phyloP scores from a whole-genome alignment of 2,329 filamentous ascomycete species.

The Botrytis fragariae region DNA sequence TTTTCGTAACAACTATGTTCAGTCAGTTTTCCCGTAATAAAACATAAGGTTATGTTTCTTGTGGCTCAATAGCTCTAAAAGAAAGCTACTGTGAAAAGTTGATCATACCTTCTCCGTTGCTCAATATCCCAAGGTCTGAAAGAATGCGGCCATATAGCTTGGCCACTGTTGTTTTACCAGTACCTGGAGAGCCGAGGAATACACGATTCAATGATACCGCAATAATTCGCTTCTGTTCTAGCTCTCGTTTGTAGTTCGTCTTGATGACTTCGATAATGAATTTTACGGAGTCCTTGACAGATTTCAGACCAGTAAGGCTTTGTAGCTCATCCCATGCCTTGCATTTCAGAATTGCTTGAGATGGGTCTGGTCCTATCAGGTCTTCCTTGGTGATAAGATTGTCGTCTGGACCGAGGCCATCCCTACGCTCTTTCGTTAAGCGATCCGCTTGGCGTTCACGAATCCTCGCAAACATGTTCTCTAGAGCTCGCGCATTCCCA shows the following conservation, averaged over 20 bases:
- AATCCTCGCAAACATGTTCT: conserved; percentile 59
- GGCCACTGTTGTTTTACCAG: conserved; percentile 73
- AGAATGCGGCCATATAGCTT: conserved; percentile 70
- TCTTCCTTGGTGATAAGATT: conserved; percentile 63
- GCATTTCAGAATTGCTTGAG: conserved; percentile 49
- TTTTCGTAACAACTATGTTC: conserved; percentile 62
- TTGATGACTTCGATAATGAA: conserved; percentile 59
- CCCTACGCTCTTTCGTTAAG: conserved; percentile 47
- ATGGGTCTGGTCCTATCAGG: conserved; percentile 67
- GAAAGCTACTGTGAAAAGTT: too few species aligned
- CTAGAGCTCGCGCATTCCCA: conserved; percentile 67
- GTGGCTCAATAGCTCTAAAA: too few species aligned
- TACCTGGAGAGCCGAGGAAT: conserved; percentile 70
- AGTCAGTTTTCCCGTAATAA: too few species aligned
- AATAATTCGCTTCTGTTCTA: conserved; percentile 57
- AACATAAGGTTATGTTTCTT: too few species aligned
- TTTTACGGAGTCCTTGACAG: conserved; percentile 61
- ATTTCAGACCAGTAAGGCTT: conserved; percentile 54
- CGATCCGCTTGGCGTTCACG: conserved; percentile 57
- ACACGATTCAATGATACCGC: conserved; percentile 65
- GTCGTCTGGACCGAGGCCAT: conserved; percentile 49
- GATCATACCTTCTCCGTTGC: conserved; percentile 59
- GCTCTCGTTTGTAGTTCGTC: conserved; percentile 64
- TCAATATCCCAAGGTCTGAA: conserved; percentile 63
- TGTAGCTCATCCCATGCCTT: conserved; percentile 58